Evolutionary conservation across 768 basidiomycete species (phyloP).

Genomic region (Lactifluus rugatus): DNA sequence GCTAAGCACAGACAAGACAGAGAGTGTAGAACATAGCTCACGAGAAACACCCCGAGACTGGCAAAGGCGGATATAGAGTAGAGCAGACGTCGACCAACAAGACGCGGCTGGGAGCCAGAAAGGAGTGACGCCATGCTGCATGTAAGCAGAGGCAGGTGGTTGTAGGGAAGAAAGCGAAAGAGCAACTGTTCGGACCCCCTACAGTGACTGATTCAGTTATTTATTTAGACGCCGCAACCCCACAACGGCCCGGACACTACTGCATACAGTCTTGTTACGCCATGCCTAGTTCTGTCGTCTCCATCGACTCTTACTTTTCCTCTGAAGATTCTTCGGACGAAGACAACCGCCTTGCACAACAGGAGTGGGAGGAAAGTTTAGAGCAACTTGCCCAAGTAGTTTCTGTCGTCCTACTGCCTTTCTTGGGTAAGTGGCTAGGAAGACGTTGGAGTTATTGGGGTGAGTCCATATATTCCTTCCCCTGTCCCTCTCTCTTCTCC

Average conservation of each 20-base stretch:
- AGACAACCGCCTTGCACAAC: constrained; percentile 67
- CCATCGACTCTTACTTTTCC: constrained; percentile 45
- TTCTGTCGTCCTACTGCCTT: constrained; percentile 72
- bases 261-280: neutral
- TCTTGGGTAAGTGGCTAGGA: constrained; percentile 82
- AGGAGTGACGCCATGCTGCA: constrained; percentile 44
- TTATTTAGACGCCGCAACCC: neutral
- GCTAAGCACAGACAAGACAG: constrained; percentile 3
- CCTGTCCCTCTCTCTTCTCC: neutral
- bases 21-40: constrained; percentile 31
- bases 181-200: too few species aligned
- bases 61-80: constrained; percentile 75
- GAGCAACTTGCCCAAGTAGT: constrained; percentile 75
- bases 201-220: neutral
- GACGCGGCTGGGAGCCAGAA: constrained; percentile 34
- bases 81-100: constrained; percentile 70
- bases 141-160: constrained; percentile 22
- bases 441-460: constrained; percentile 81
- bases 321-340: constrained; percentile 51
- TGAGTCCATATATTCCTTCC: constrained; percentile 31
- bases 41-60: constrained; percentile 78
- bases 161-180: neutral
- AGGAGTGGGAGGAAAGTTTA: constrained; percentile 91
- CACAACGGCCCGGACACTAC: too few species aligned
- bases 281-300: constrained; percentile 56